Base-by-base conservation (phyloP, 306 rosid species). In the Vigna trinervia region DNA sequence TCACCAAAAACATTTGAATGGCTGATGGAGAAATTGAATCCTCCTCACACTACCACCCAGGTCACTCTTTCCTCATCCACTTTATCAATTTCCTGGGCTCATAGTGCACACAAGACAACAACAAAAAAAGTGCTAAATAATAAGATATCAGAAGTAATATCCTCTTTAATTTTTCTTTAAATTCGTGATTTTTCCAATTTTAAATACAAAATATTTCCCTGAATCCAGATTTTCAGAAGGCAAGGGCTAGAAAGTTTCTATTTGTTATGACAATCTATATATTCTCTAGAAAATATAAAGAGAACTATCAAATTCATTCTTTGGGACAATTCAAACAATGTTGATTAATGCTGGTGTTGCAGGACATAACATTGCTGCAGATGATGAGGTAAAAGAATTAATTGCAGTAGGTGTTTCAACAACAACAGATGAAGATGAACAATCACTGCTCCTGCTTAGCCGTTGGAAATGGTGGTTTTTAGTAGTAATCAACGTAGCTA, bases 381-480 rank as follows among this genome's bases (percentile, higher is more conserved):
- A 34, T 19, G 53, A 17, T 54, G 60, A 28, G 65, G 60, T 34
- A 69, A 76, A 45, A 64, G 69, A 54, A 64, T 12, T 51, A 19
- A 54, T 19, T 32, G 50, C 30, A 64, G n/a, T 19, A 39, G 51
- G 15, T 63, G 69, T 38, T 63, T 38, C 50, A 65, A 39, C 51
- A 51, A 41, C 48, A 36, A 53, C 4, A 51, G 54, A 51, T 53
- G 70, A 54, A 61, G 68, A 32, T 61, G 68, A 23, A 36, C 8
- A 38, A 65, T 11, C 67, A 51, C 56, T 74, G 17, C 30, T 64
- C 36, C 67, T 79, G 34, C 86, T 83, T 39, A 43, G 75, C 67
- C 72, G 69, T 58, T 88, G 90, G 88, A 87, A 85, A 69, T 88
- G 94, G 97, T 85, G 91, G 90, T 51, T 82, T 80, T 57, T 89